Conservation (phyloP, 2,329 filamentous ascomycete genomes). For the Cladosporium sphaerospermum region DNA sequence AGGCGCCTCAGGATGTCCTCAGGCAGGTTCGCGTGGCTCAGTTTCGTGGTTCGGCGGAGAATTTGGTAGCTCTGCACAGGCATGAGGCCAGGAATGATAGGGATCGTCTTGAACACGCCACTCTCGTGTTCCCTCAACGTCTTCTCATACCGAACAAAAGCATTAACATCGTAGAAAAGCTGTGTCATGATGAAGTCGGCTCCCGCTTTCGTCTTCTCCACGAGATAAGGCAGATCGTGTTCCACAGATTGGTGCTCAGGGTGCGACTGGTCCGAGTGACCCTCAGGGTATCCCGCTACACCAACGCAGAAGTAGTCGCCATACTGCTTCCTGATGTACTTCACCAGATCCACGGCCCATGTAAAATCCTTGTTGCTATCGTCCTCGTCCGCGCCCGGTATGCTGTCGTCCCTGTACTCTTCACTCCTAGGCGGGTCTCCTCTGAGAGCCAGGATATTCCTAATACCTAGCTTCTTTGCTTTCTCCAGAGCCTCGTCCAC, state of each 20-base stretch:
- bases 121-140: conserved; percentile 73
- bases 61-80: conserved; percentile 97
- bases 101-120: conserved; percentile 75
- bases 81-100: conserved; percentile 93
- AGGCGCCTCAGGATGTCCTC: conserved; percentile 62
- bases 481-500: conserved; percentile 87
- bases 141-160: conserved; percentile 74
- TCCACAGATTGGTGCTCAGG: conserved; percentile 65
- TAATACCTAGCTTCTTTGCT: conserved; percentile 81
- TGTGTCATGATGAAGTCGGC: conserved; percentile 99
- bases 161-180: conserved; percentile 84
- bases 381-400: conserved; percentile 51
- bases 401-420: conserved; percentile 68
- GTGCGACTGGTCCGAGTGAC: conserved; percentile 84
- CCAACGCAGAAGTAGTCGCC: conserved; percentile 96
- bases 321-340: conserved; percentile 77
- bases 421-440: conserved; percentile 86
- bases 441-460: conserved; percentile 86
- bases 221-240: conserved; percentile 74
- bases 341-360: conserved; percentile 83
- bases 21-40: conserved; percentile 83
- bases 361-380: conserved; percentile 70
- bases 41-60: conserved; percentile 85
- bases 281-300: conserved; percentile 91
- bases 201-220: conserved; percentile 85